Base-by-base conservation (phyloP, 225 moss, liverwort and hornwort genomes). In the Neckera pumila region DNA sequence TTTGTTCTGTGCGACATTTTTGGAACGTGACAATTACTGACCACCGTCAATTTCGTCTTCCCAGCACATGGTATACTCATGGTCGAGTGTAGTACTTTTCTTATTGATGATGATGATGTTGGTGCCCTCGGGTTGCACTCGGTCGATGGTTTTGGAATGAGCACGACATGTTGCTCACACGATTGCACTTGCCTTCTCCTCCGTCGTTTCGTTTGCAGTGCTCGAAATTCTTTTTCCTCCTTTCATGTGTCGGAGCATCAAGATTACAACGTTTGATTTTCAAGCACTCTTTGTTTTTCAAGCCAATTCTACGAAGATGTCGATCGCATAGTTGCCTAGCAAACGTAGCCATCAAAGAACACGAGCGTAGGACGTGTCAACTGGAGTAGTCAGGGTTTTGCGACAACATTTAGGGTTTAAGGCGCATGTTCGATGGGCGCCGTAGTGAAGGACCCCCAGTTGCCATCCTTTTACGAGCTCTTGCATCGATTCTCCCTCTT, bases 381-480 rank as follows among this genome's bases (percentile, higher is more conserved):
- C 70, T 65, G 73, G 22, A 66, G 79, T 73, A 57, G 75, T 57
- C 33, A 73, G 74, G 74, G 42, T 59, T 86, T 61, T 43, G 86
- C 67, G 76, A 76, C 51, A 51, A 51, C 36, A 26, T 30, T 51
- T 88, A 60, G 90, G 86, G 80, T 88, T 86, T 76, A 20, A 33
- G 22, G 27, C 16, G 70, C 45, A n/a, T 20, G n/a, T 38, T 43
- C 40, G 40, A 90, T 88, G 93, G 70, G 64, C 74, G 56, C 75
- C 74, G 77, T 45, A 42, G 86, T 3, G 36, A 31, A 53, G 80
- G 89, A 88, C 80, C 49, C 66, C 51, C 60, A 89, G 70, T 81
- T 94, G 90, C 94, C 92, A 22, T 90, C 92, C 57, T 92, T 87
- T 80, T 66, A 90, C 81, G 94, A 90, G 71, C 94, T 94, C 64